These are phyloP conservation scores for Hawksworthiomyces lignivorus DNA, from an alignment of 2,329 filamentous ascomycete species.

Conservation along the genomic window DNA sequence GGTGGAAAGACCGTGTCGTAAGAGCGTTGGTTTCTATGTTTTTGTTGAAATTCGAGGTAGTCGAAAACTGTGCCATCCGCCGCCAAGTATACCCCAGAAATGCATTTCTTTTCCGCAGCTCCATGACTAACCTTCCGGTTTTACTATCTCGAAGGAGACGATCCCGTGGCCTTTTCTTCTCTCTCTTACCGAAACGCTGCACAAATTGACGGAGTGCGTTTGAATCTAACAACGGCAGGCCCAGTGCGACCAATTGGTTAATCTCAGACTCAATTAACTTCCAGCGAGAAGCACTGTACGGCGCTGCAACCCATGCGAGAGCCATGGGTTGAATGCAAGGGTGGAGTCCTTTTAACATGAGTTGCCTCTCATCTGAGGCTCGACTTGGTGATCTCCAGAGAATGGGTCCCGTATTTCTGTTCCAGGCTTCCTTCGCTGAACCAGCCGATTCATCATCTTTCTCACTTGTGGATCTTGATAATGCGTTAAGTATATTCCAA, in stretches of 20 bases:
- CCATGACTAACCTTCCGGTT: conserved; percentile 61
- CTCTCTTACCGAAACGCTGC: conserved; percentile 48
- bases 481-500: too few relatives aligned
- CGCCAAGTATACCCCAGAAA: conserved; percentile 89
- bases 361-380: conserved; percentile 18
- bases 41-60: not conserved
- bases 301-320: conserved; percentile 35
- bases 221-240: conserved; percentile 28
- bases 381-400: too few relatives aligned
- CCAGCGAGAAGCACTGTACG: conserved; percentile 41
- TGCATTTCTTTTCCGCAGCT: conserved; percentile 71
- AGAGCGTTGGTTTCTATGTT: conserved; percentile 9
- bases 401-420: too few relatives aligned
- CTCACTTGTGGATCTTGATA: too few relatives aligned
- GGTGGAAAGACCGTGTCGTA: conserved; percentile 15
- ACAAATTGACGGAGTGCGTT: conserved; percentile 43
- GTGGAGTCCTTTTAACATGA: conserved; percentile 30
- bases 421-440: not conserved
- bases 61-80: conserved; percentile 29
- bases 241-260: conserved; percentile 25
- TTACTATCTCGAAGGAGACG: conserved; percentile 68
- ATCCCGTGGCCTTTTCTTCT: conserved; percentile 76
- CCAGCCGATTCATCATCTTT: too few relatives aligned
- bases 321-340: conserved; percentile 35
- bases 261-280: conserved; percentile 43